These are phyloP conservation scores for Heliophila coronopifolia DNA, from an alignment of 441 rosid species.

Conservation along the genomic window DNA sequence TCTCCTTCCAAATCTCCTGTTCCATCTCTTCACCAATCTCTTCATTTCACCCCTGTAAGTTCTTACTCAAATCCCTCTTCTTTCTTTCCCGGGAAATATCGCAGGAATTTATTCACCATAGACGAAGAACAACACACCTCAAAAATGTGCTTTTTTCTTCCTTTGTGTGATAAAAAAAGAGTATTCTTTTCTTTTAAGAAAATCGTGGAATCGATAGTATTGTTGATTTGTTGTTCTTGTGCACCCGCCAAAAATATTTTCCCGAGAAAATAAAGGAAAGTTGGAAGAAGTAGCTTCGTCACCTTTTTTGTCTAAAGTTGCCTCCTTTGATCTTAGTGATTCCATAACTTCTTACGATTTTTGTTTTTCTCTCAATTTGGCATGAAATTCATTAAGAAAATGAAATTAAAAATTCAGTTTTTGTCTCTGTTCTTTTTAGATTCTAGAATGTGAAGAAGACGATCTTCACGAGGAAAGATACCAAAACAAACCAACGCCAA, in stretches of 20 bases:
- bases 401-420: not conserved
- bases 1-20: conserved; percentile 49
- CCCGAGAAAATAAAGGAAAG: too few species aligned
- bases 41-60: conserved; percentile 73
- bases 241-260: too few species aligned
- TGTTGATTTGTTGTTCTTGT: too few species aligned
- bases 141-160: conserved; percentile 1
- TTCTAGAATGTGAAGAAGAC: conserved; percentile 67
- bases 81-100: conserved; percentile 21
- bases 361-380: not conserved
- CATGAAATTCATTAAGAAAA: too few species aligned
- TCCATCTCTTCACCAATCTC: conserved; percentile 44
- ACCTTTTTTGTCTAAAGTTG: conserved; percentile 5
- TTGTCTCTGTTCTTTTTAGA: conserved; percentile 39
- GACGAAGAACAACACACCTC: not conserved
- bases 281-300: too few species aligned
- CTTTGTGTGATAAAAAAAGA: not conserved
- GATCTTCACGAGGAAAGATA: conserved; percentile 29
- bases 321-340: conserved; percentile 17
- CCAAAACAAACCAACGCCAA: conserved; percentile 36
- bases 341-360: not conserved
- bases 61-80: not conserved
- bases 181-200: not conserved
- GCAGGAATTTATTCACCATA: not conserved
- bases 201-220: too few species aligned